Evolutionary conservation across 495 filamentous ascomycete genomes (phyloP), one percentile per base, ranked within the genome.

Genomic region (Neurospora cerealis): DNA sequence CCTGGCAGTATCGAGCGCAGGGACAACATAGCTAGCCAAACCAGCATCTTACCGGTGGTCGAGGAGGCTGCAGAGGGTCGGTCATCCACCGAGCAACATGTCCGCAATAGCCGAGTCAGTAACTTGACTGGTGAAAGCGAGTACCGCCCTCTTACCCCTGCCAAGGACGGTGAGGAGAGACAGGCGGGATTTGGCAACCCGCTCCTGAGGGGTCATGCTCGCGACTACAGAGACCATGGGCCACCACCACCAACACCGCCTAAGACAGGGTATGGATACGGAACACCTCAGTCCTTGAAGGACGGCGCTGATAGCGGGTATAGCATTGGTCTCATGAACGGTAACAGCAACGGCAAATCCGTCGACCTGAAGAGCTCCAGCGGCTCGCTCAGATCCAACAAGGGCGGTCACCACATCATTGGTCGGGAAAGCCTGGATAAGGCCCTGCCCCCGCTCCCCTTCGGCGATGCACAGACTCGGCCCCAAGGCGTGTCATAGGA

Each of bases 11-110:
- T 80, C 85, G 80, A 78, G 82, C 77, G 80, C 4, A 91, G 94
- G 70, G 83, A 88, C 60, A 80, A 86, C 34, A 79, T 76, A 28
- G 88, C 86, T 15, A 77, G 85, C 15, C 85, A 86, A 36, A 89
- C 90, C 13, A 86, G 91, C 38, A 91, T 93, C 34, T 82, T 99
- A n/a, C 96, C 96, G 2, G 91, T 98, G 69, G 93, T 99, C 9
- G 94, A 97, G 72, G 96, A 99, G 84, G 91, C 91, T 36, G 92
- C 90, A 15, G 96, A 98, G 81, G 92, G 89, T 21, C 88, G 87
- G 5, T 95, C 92, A 72, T 89, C 90, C 24, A 89, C 91, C 4
- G 88, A 81, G 41, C 82, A 80, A 38, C 11, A 66, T 34, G 86
- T 81, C 69, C 80, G 78, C 13, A 82, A 80, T 54, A 83, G 89